Evolutionary conservation across 768 basidiomycete genomes (phyloP).

Genomic region (Megacollybia marginata): DNA sequence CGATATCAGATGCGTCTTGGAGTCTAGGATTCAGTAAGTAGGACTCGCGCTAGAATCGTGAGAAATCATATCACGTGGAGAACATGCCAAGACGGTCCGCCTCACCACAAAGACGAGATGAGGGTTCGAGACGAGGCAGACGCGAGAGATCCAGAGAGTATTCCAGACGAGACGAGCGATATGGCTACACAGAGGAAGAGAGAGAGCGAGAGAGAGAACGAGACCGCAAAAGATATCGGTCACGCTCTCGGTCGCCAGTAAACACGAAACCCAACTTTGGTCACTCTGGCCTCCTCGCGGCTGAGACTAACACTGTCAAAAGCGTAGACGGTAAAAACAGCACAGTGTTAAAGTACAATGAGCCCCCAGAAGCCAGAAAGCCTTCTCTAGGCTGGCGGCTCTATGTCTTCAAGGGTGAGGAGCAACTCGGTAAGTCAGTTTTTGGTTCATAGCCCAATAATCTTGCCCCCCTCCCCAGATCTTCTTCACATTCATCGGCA

Average conservation of each 20-base stretch:
- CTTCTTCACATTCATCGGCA: slow-evolving; percentile 89
- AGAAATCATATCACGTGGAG: too few relatives aligned
- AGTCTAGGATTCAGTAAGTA: too few relatives aligned
- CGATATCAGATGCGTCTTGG: too few relatives aligned
- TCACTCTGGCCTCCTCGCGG: slow-evolving; percentile 85
- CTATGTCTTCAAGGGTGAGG: slow-evolving; percentile 95
- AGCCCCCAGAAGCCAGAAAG: slow-evolving; percentile 96
- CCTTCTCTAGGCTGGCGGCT: slow-evolving; percentile 86
- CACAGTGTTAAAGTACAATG: slow-evolving; percentile 93
- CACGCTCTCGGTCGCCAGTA: slow-evolving; percentile 31
- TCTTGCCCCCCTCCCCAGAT: slow-evolving; percentile 49
- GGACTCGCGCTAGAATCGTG: too few relatives aligned
- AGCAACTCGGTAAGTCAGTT: slow-evolving; percentile 72
- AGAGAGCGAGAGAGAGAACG: slow-evolving; percentile 33
- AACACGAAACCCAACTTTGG: slow-evolving; percentile 87
- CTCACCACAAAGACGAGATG: slow-evolving; percentile 7
- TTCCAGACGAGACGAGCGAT: slow-evolving; percentile 10
- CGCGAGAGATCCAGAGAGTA: slow-evolving; percentile 2
- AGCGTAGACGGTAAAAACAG: slow-evolving; percentile 60
- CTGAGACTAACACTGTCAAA: slow-evolving; percentile 89
- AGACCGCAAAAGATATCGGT: slow-evolving; percentile 38
- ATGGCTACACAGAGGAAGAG: slow-evolving; percentile 27
- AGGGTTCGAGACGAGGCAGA: slow-evolving; percentile 3
- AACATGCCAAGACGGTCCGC: too few relatives aligned
- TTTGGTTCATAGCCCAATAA: background rate